Conservation (phyloP, 2,329 filamentous ascomycete species). For the Aspergillus amoenus region DNA sequence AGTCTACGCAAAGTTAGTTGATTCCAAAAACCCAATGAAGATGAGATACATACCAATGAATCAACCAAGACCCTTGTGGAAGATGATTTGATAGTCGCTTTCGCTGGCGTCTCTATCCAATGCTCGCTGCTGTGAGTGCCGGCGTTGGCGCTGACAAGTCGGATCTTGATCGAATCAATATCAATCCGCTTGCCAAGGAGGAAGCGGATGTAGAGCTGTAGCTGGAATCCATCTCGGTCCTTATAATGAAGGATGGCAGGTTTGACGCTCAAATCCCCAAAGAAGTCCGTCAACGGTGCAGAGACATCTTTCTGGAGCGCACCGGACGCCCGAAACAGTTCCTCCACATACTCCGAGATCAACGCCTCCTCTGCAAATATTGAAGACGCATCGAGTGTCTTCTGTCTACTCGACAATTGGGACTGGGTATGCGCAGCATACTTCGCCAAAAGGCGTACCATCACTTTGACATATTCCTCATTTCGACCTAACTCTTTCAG, state of each 20-base stretch:
- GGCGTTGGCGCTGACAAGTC: constrained; percentile 54
- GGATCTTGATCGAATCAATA: constrained; percentile 64
- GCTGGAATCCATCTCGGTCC: constrained; percentile 70
- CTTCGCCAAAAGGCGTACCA: constrained; percentile 63
- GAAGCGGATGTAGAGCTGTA: constrained; percentile 68
- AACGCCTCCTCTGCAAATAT: constrained; percentile 30
- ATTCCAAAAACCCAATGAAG: neutral
- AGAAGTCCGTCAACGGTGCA: constrained; percentile 71
- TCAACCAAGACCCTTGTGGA: constrained; percentile 53
- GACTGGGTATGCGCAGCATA: constrained; percentile 37
- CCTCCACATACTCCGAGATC: constrained; percentile 37
- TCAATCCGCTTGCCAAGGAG: constrained; percentile 69
- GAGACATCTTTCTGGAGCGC: constrained; percentile 61
- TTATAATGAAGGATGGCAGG: constrained; percentile 68
- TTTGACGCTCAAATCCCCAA: constrained; percentile 67
- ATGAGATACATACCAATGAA: constrained; percentile 42
- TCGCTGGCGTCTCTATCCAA: constrained; percentile 56
- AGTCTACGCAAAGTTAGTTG: constrained; percentile 22
- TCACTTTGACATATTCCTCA: constrained; percentile 75
- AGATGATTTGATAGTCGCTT: constrained; percentile 56
- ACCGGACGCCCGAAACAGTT: constrained; percentile 50
- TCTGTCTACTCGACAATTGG: constrained; percentile 29
- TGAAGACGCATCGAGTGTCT: constrained; percentile 30
- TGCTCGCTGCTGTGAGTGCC: constrained; percentile 61
- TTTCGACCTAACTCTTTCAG: constrained; percentile 72